These are phyloP conservation scores for Leccinum angustisporum DNA, from an alignment of 1,284 basidiomycete species.

Conservation along the genomic window DNA sequence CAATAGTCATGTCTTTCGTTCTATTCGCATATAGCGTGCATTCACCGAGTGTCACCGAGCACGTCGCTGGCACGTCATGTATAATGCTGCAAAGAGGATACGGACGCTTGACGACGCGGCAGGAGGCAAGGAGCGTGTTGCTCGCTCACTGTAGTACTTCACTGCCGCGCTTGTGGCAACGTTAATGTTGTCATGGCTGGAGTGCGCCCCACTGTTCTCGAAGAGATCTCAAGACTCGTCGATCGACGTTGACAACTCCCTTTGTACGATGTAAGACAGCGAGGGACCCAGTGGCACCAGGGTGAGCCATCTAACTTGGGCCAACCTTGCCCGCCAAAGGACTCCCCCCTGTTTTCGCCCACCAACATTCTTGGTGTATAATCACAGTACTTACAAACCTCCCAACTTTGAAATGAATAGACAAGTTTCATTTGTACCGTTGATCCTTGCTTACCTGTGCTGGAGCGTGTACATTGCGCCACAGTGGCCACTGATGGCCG, in stretches of 20 bases:
- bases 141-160: not conserved
- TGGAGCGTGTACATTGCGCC: too few species aligned
- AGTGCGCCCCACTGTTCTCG: not conserved
- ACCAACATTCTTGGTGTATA: too few species aligned
- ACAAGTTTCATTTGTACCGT: too few species aligned
- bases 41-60: not conserved
- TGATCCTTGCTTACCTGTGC: too few species aligned
- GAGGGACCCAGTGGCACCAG: not conserved
- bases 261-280: not conserved
- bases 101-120: too few species aligned
- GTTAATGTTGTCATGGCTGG: not conserved
- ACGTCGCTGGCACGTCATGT: not conserved
- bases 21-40: not conserved
- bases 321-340: too few species aligned
- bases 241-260: not conserved
- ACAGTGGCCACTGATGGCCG: too few species aligned
- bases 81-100: not conserved
- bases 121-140: too few species aligned
- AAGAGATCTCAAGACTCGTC: not conserved
- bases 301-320: too few species aligned
- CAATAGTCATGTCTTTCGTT: not conserved
- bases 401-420: too few species aligned
- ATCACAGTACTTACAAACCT: too few species aligned
- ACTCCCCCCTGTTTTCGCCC: too few species aligned
- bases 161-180: not conserved